Evolutionary conservation across 2,329 filamentous ascomycete genomes (phyloP), one percentile per base, ranked within the genome.

Genomic region (Colletotrichum abscissum): DNA sequence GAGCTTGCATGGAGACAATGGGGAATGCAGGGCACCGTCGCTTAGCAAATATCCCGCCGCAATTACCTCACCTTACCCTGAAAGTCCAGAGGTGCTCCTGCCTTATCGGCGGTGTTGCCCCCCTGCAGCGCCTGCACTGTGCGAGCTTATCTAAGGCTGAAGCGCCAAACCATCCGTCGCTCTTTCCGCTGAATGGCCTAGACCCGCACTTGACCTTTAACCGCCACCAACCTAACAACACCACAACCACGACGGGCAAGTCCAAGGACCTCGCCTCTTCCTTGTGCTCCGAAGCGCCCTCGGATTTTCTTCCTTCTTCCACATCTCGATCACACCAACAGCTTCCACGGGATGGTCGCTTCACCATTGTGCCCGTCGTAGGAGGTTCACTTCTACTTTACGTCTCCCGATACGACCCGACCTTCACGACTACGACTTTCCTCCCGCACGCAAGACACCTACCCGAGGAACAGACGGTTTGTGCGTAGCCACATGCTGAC

Each of bases 91-190:
- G 60, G 71, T 67, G 71, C 42, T 73, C 35, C 55, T 60, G 60
- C 71, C 42, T 73, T 73, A 70, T 73, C 71, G 60, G 58, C 26
- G 24, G 16, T 35, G 60, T 70, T 59, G 55, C 62, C 67, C 56
- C 62, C 42, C 38, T 42, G 38, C 38, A 42, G 14, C 3, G 16
- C 33, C 11, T 57, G 67, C 71, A 62, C 62, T 65, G 67, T 73
- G 67, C 58, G 28, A 60, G 71, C 71, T 73, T 73, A 73, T 73
- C 71, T 62, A 71, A 66, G 55, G 67, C 67, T 60, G 33, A 26
- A 69, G 56, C 49, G 35, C 64, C 68, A 54, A 30, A 28, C 63
- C 46, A 19, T 11, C 19, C 19, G 14, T 33, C n/a, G 46, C 26
- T 33, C 54, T 26, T 19, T 58, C 56, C 35, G 57, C 11, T 33